Conservation (phyloP, 2,329 filamentous ascomycete species). For the Onygenales sp. region DNA sequence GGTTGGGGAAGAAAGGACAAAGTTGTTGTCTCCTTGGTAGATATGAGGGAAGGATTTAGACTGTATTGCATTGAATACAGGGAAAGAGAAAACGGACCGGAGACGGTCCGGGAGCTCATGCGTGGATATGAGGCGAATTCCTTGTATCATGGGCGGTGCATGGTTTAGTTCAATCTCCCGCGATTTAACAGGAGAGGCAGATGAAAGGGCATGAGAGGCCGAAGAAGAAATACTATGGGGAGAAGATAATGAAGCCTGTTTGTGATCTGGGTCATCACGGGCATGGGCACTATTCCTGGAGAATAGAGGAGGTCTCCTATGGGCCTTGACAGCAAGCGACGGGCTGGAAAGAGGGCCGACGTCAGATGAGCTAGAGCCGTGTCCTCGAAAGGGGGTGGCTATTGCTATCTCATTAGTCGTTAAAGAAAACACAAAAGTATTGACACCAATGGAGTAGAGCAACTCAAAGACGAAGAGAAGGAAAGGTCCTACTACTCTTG, state of each 20-base stretch:
- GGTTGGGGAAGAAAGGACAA: constrained; percentile 72
- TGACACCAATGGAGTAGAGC: background rate
- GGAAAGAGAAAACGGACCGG: constrained; percentile 60
- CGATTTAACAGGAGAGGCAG: constrained; percentile 6
- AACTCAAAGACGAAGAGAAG: background rate
- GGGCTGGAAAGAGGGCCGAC: constrained; percentile 23
- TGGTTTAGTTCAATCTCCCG: constrained; percentile 21
- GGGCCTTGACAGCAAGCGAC: constrained; percentile 16
- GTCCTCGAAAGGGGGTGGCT: constrained; percentile 14
- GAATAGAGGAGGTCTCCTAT: constrained; percentile 6
- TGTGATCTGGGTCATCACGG: background rate
- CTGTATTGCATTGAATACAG: constrained; percentile 71
- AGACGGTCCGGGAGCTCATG: constrained; percentile 59
- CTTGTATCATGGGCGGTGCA: constrained; percentile 42
- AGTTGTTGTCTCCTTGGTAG: constrained; percentile 61
- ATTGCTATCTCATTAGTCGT: constrained; percentile 9
- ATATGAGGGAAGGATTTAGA: constrained; percentile 64
- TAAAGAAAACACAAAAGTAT: background rate
- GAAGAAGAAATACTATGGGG: background rate
- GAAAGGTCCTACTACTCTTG: constrained; percentile 16
- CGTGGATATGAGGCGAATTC: constrained; percentile 51
- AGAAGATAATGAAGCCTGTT: background rate
- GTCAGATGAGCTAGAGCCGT: constrained; percentile 21
- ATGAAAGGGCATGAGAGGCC: background rate
- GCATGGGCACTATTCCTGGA: background rate